Evolutionary conservation across 2,329 filamentous ascomycete genomes (phyloP), one percentile per base, ranked within the genome.

Genomic region (Tricladium varicosporioides): DNA sequence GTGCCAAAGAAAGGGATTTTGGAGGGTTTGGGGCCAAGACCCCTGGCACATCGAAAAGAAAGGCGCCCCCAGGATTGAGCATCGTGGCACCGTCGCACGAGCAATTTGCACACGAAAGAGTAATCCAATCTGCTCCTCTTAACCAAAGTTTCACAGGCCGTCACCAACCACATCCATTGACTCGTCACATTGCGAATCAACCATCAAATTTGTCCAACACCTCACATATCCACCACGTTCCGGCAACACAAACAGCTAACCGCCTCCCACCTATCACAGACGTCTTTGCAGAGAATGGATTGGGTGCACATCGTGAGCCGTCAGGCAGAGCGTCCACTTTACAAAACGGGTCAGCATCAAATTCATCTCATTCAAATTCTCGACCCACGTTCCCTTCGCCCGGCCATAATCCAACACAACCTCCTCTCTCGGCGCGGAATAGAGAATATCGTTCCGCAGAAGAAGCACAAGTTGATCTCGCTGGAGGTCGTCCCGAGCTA

Each of bases 381-480:
- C 80, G 86, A 50, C 86, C 83, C 1, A 87, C 89, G 1, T 77
- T 94, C 56, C 84, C 90, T 0, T 96, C 92, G 1, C 92, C 92
- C 1, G 83, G 87, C 58, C 89, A 91, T 64, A 85, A 86, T 27
- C 79, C 76, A 67, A 78, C 62, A 19, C 78, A 80, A 48, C 74
- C 77, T 1, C 78, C 83, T 19, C 81, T 81, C 8, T 79, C 80
- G 1, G 74, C 72, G 51, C 85, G 93, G 58, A 79, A 86, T 10
- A 84, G 93, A 56, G 94, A 97, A 70, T 97, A 96, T 74, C 89
- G 92, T 67, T 97, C 93, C 2, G 94, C 94, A 11, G 94, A 99
- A 72, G 94, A 99, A 71, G 94, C 91, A 2, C 92, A 97, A 59
- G 89, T 91, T 57, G 91, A 94, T 62, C 75, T 99, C 60, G 87